Evolutionary conservation across 345 rosid species (phyloP), one percentile per base, ranked within the genome.

Genomic region (Linum lewisii): DNA sequence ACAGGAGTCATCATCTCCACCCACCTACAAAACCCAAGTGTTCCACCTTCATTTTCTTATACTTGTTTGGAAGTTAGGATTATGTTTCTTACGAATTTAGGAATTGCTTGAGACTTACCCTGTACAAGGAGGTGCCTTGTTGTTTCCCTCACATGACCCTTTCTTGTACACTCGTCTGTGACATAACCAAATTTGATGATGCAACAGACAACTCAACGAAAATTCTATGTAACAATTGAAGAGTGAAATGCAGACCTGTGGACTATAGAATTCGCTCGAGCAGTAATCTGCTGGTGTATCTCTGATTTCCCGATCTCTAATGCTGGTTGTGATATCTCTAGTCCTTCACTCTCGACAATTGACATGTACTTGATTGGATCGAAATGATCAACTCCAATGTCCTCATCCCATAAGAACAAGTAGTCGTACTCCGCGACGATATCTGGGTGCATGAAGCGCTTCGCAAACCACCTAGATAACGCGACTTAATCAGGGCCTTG

Each of bases 361-460:
- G 83, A 64, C 47, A 85, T 9, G 55, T 82, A 85, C 73, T 88
- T 85, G 42, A 50, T 23, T 1, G 92, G 92, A 60, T 79, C 55
- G 55, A 85, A 85, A 73, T 81, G 34, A 36, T 85, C 80, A 21
- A 85, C 82, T 50, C 92, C 88, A n/a, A 85, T 82, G 75, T 85
- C 92, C 69, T 85, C 92, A 54, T 85, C 92, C 88, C 92, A 85
- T 0, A 85, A 79, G 58, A 85, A 85, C 44, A 85, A 76, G 66
- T 81, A 82, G 59, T 55, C 62, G 61, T 81, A 85, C 29, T 73
- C 79, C 16, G 80, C 78, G 70, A 85, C 84, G 60, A 85, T 71
- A 54, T 77, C 86, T 20, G 92, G 92, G 69, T 85, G 88, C 69
- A 85, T 71, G 76, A 85, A 85, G 47, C 88, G 83, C 73, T 85